These are phyloP conservation scores for Alectoria sarmentosa DNA, from an alignment of 495 filamentous ascomycete species.

Conservation along the genomic window DNA sequence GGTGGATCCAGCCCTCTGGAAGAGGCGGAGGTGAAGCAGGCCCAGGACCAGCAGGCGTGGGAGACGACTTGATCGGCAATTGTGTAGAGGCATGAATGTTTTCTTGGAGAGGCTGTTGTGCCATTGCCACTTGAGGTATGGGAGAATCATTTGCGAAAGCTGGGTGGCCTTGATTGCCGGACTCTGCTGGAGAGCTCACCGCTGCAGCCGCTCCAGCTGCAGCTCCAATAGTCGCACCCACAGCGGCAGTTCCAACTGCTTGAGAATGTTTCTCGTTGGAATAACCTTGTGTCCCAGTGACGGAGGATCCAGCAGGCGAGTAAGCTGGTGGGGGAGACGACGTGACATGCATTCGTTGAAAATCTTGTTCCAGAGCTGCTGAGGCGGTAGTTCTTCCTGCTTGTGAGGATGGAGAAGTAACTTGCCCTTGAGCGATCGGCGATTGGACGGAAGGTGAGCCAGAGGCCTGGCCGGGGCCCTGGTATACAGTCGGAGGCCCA, in stretches of 20 bases:
- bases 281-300: constrained; percentile 51
- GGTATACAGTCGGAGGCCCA: constrained; percentile 89
- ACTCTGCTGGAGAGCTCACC: constrained; percentile 29
- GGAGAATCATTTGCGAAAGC: constrained; percentile 76
- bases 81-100: constrained; percentile 33
- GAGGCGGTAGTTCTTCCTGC: constrained; percentile 31
- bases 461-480: constrained; percentile 56
- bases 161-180: constrained; percentile 60
- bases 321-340: constrained; percentile 89
- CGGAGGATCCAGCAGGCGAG: constrained; percentile 58
- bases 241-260: constrained; percentile 27
- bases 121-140: constrained; percentile 35
- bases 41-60: constrained; percentile 52
- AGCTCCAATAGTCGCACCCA: constrained; percentile 30
- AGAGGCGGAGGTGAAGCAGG: constrained; percentile 82
- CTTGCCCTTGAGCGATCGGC: constrained; percentile 25
- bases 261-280: constrained; percentile 66
- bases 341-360: constrained; percentile 77
- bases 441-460: constrained; percentile 22
- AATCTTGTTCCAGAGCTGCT: constrained; percentile 75
- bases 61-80: constrained; percentile 35
- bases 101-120: constrained; percentile 32
- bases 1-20: constrained; percentile 97
- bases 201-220: constrained; percentile 17
- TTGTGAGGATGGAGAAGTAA: constrained; percentile 18